Base-by-base conservation (phyloP, 140 eudicot genomes). In the Senecio squalidus region DNA sequence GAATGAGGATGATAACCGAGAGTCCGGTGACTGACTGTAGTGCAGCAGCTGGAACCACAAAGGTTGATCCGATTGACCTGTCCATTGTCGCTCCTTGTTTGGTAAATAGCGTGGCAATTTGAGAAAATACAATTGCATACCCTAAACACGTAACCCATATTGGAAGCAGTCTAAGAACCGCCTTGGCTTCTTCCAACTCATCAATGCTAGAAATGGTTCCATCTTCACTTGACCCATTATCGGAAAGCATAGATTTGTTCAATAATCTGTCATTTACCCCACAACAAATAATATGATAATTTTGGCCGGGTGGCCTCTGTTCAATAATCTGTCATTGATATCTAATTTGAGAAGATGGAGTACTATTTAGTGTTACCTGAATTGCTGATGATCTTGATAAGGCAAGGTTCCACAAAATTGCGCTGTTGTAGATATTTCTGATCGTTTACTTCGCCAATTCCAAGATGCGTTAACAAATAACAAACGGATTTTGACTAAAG, bases 71-170 rank as follows among this genome's bases (percentile, higher is more conserved):
- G 55, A 75, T 69, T 18, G 80, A 75, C 13, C 80, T 29, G 76
- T 75, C 76, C 75, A 75, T 68, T 13, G 80, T 75, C 4, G 58
- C 67, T 22, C 80, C 80, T 69, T 75, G 80, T 66, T 75, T 68
- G 60, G 75, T 74, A 17, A 74, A 74, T 4, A 74, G 30, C 8
- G 80, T 74, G 48, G 67, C 3, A 0, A 46, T 45, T 53, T 74
- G 80, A 45, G 73, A 29, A 17, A 22, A 75, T 22, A 75, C 81
- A 58, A 55, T 50, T 41, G 68, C 62, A 2, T 69, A 75, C n/a
- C 46, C 73, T 58, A 75, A 64, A 31, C 76, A 75, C 4, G 73
- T 39, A 0, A 28, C 59, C 81, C 72, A 50, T 55, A 69, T 63
- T 7, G 76, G 76, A n/a, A 51, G n/a, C 17, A 69, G 69, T 55